These are phyloP conservation scores for Tolypocladium tundrense DNA, from an alignment of 2,329 filamentous ascomycete species.

Conservation along the genomic window DNA sequence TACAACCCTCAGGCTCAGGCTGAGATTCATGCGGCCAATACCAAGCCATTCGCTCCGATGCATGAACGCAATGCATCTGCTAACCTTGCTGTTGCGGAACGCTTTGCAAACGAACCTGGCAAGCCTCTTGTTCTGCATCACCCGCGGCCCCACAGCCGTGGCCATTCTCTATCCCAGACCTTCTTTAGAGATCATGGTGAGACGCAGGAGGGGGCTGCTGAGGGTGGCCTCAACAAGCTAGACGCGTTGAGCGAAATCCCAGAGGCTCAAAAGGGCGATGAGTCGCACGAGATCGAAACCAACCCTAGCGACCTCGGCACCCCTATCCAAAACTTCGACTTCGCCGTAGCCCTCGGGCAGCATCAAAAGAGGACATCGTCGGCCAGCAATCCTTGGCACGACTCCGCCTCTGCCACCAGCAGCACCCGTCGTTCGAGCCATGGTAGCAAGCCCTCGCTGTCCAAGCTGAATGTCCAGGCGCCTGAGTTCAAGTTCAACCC, in stretches of 20 bases:
- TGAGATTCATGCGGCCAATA: slow-evolving; percentile 12
- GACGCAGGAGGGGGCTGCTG: slow-evolving; percentile 25
- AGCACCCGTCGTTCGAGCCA: slow-evolving; percentile 39
- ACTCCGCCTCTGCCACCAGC: slow-evolving; percentile 30
- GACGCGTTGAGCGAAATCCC: slow-evolving; percentile 29
- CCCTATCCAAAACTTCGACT: slow-evolving; percentile 42
- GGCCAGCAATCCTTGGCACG: slow-evolving; percentile 54
- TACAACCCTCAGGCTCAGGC: slow-evolving; percentile 53
- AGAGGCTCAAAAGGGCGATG: slow-evolving; percentile 32
- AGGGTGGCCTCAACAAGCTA: slow-evolving; percentile 27
- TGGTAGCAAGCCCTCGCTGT: slow-evolving; percentile 58
- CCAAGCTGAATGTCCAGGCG: slow-evolving; percentile 79
- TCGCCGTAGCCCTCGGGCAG: slow-evolving; percentile 30
- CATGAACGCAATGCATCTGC: slow-evolving; percentile 36
- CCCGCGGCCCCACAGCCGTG: slow-evolving; percentile 62
- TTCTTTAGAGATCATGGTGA: slow-evolving; percentile 50
- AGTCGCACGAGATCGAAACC: slow-evolving; percentile 58
- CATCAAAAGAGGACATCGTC: slow-evolving; percentile 48
- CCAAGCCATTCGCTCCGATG: slow-evolving; percentile 13
- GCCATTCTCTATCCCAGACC: slow-evolving; percentile 60
- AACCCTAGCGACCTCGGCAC: slow-evolving; percentile 65
- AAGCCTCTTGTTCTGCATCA: slow-evolving; percentile 55
- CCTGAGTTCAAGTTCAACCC: slow-evolving; percentile 78
- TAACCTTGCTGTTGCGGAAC: slow-evolving; percentile 36
- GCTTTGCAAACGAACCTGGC: slow-evolving; percentile 42